These are phyloP conservation scores for Hemisphaericaspora subhashii DNA, from an alignment of 1,139 yeast species.

Conservation along the genomic window DNA sequence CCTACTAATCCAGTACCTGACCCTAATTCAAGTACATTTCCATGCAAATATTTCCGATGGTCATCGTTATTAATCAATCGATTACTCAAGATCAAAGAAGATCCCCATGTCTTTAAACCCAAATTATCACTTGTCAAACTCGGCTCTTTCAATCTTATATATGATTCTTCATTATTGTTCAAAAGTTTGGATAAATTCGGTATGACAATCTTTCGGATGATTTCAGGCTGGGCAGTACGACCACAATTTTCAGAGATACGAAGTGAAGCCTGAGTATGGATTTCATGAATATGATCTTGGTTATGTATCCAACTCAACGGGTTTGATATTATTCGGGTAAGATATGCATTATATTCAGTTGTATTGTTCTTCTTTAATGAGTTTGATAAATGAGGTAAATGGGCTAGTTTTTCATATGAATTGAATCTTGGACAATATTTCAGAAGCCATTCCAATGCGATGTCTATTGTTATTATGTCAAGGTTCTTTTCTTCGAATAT, in stretches of 20 bases:
- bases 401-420: constrained; percentile 22
- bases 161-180: constrained; percentile 12
- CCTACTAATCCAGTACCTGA: constrained; percentile 95
- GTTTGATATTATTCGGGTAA: constrained; percentile 63
- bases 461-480: constrained; percentile 20
- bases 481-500: constrained; percentile 16
- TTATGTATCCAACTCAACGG: constrained; percentile 51
- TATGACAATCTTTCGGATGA: constrained; percentile 49
- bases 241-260: constrained; percentile 85
- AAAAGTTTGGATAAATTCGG: constrained; percentile 25
- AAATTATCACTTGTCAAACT: constrained; percentile 81
- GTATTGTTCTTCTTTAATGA: constrained; percentile 23
- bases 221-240: constrained; percentile 77
- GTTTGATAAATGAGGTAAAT: constrained; percentile 26
- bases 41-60: constrained; percentile 22
- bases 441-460: constrained; percentile 43
- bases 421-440: constrained; percentile 34
- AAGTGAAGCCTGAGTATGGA: constrained; percentile 57
- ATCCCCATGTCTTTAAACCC: constrained; percentile 96
- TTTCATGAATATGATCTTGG: constrained; percentile 35
- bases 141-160: constrained; percentile 68
- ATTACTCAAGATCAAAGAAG: constrained; percentile 70
- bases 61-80: constrained; percentile 42
- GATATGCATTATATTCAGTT: constrained; percentile 50
- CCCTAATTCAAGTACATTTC: constrained; percentile 75